Evolutionary conservation across 2,329 filamentous ascomycete genomes (phyloP).

Genomic region (Karstenula rhodostoma): DNA sequence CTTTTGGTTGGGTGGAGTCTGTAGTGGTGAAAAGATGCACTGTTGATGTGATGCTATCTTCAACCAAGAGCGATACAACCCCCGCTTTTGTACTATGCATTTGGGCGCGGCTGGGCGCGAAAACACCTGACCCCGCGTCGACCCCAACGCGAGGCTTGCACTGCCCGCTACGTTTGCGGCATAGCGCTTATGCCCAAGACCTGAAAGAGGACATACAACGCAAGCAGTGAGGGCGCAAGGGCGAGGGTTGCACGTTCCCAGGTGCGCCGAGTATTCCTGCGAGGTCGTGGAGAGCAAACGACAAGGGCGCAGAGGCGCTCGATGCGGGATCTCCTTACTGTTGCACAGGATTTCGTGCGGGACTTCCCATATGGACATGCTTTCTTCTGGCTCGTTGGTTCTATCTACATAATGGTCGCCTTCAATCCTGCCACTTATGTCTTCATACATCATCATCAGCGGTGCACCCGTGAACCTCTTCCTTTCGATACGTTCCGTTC

Average conservation of each 20-base stretch:
- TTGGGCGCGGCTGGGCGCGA: neutral
- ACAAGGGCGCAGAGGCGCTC: neutral
- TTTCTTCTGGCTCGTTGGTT: neutral
- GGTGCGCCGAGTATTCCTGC: too few relatives aligned
- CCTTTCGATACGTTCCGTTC: neutral
- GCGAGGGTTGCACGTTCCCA: neutral
- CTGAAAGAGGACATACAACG: neutral
- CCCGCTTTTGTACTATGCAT: conserved; percentile 3
- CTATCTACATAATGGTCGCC: neutral
- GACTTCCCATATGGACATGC: neutral
- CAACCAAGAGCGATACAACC: neutral
- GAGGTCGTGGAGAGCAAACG: too few relatives aligned
- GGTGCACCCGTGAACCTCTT: neutral
- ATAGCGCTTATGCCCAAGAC: neutral
- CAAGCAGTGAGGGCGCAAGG: conserved; percentile 8
- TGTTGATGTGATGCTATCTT: neutral
- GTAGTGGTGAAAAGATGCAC: neutral
- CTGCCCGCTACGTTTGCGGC: neutral
- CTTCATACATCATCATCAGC: neutral
- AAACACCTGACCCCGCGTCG: conserved; percentile 17
- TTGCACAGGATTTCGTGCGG: too few relatives aligned
- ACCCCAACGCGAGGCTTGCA: neutral
- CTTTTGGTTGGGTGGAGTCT: neutral
- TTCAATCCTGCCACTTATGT: neutral
- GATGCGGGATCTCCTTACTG: neutral